Evolutionary conservation across 2,329 filamentous ascomycete species (phyloP).

Genomic region (Knoxdaviesia capensis): DNA sequence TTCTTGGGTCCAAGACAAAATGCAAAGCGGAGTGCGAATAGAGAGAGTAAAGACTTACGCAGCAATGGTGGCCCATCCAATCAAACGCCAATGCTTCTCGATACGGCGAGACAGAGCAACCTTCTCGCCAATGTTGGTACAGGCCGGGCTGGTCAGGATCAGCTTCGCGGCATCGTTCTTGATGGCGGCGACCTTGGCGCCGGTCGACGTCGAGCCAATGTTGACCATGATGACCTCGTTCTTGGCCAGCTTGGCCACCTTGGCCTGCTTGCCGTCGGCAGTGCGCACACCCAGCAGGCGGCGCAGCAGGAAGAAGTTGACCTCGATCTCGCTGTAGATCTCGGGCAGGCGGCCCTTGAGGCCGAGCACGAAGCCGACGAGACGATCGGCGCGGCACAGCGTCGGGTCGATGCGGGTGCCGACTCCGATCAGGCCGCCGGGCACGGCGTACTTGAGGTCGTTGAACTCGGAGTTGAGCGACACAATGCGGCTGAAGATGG

Average conservation of each 20-base stretch:
- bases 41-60: conserved; percentile 25
- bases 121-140: conserved; percentile 96
- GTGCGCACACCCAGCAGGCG: conserved; percentile 92
- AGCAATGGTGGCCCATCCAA: conserved; percentile 73
- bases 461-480: conserved; percentile 96
- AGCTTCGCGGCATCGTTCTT: conserved; percentile 96
- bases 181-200: conserved; percentile 91
- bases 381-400: conserved; percentile 93
- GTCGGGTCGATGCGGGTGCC: conserved; percentile 95
- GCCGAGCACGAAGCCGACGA: conserved; percentile 93
- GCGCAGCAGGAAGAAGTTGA: conserved; percentile 97
- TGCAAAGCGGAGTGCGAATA: neutral
- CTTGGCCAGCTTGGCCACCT: conserved; percentile 95
- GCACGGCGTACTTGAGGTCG: conserved; percentile 94
- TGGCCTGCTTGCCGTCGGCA: conserved; percentile 95
- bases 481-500: conserved; percentile 89
- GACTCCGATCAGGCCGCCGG: conserved; percentile 93
- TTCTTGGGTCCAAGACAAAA: conserved; percentile 1
- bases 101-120: conserved; percentile 90
- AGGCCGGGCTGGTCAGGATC: conserved; percentile 78
- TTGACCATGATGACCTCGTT: conserved; percentile 99
- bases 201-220: conserved; percentile 92
- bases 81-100: conserved; percentile 96
- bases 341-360: conserved; percentile 83
- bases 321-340: conserved; percentile 96